Conservation (phyloP, 306 rosid genomes). For the Cicer judaicum region DNA sequence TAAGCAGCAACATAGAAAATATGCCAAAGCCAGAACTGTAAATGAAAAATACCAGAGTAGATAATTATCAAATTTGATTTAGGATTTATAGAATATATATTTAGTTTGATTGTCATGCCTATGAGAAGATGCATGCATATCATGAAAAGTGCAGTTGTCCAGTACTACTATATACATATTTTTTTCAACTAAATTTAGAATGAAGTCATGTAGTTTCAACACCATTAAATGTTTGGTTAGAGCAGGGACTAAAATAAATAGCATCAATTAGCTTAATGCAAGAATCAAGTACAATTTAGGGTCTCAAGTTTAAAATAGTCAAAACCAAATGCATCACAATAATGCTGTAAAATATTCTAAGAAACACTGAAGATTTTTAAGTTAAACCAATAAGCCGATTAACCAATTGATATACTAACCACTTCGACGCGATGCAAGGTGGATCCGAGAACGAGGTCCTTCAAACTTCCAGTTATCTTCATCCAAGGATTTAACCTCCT, state of each 20-base stretch:
- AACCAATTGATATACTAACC: constrained; percentile 44
- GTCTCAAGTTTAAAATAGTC: not conserved
- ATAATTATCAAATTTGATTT: constrained; percentile 30
- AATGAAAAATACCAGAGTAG: constrained; percentile 11
- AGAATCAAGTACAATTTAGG: constrained; percentile 32
- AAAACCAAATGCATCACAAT: constrained; percentile 25
- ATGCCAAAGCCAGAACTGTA: not conserved
- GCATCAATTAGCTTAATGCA: constrained; percentile 21
- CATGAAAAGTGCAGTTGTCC: constrained; percentile 4
- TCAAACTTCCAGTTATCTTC: constrained; percentile 96
- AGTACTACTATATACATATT: not conserved
- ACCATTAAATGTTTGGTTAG: constrained; percentile 20
- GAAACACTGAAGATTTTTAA: constrained; percentile 1
- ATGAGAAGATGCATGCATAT: constrained; percentile 15
- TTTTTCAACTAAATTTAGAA: constrained; percentile 10
- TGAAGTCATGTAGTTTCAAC: constrained; percentile 13
- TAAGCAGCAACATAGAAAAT: not conserved
- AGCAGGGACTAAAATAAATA: constrained; percentile 7
- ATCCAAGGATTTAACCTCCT: constrained; percentile 84
- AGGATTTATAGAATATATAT: constrained; percentile 7
- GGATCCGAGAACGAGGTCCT: constrained; percentile 89
- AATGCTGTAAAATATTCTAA: constrained; percentile 7
- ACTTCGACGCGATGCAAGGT: constrained; percentile 71
- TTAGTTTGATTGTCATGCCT: not conserved
- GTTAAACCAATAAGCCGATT: constrained; percentile 23